phyloP scores from a whole-genome alignment of 352 stramenopile species.

The Thalassiosira mediterranea region DNA sequence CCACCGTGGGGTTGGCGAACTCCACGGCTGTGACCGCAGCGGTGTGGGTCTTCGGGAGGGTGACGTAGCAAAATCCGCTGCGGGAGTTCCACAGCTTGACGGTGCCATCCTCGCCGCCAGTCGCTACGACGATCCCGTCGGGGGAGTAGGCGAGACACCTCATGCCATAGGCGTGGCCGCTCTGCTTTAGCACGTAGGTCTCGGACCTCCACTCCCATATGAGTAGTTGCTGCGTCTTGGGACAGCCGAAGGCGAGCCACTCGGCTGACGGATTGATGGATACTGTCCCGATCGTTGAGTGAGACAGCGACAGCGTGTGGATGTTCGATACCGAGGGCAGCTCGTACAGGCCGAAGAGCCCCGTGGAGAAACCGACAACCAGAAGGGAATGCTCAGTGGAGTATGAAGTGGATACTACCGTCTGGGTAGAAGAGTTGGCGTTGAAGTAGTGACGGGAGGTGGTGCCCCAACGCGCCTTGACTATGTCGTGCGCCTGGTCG shows the following conservation, averaged over 20 bases:
- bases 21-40: constrained; percentile 95
- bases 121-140: constrained; percentile 95
- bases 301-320: constrained; percentile 90
- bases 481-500: constrained; percentile 67
- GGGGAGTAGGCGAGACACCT: constrained; percentile 96
- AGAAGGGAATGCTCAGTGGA: constrained; percentile 89
- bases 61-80: constrained; percentile 99
- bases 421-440: constrained; percentile 46
- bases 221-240: constrained; percentile 97
- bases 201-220: constrained; percentile 99
- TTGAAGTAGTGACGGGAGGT: constrained; percentile 82
- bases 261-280: constrained; percentile 95
- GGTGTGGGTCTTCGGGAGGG: constrained; percentile 94
- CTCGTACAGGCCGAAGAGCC: constrained; percentile 98
- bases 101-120: constrained; percentile 98
- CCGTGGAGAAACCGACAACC: constrained; percentile 95
- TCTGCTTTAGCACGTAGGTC: constrained; percentile 99
- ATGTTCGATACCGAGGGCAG: constrained; percentile 95
- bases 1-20: constrained; percentile 89
- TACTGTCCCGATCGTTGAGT: constrained; percentile 84
- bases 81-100: constrained; percentile 97
- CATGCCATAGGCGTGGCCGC: constrained; percentile 98
- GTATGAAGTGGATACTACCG: constrained; percentile 86
- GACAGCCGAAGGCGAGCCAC: constrained; percentile 97
- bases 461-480: constrained; percentile 67